Evolutionary conservation across 108 stramenopile genomes (phyloP), one percentile per base, ranked within the genome.

Genomic region (Schizochytrium sp.): DNA sequence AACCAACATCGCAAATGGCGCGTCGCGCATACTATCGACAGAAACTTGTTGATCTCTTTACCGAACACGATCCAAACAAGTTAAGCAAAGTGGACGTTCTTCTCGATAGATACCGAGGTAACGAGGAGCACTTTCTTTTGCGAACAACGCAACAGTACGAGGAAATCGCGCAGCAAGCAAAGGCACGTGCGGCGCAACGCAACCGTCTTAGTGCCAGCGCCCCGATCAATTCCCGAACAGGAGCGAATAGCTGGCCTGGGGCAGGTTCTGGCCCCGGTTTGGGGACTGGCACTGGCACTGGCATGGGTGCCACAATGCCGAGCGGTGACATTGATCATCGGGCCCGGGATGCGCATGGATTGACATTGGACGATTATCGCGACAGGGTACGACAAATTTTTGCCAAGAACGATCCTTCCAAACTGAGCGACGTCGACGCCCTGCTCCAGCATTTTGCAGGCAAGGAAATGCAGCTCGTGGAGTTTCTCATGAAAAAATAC

Each of bases 401-500:
- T 18, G 48, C 51, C 14, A 47, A 83, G 28, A 47, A 83, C 23
- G 76, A 83, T 34, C 76, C 76, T 6, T 6, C 18, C 48, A 83
- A 83, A 34, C 48, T 83, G 10, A 83, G 48, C 28, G 76, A 83
- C 51, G 51, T 83, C 25, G 76, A 83, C 6, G 14, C 48, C 6
- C 44, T 83, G 45, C 76, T 83, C 48, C 12, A 12, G n/a, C 76
- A 83, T 12, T 83, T 83, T 53, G 25, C n/a, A 8, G 76, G 76
- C 76, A 83, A 83, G n/a, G 76, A 83, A 34, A 83, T 83, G 76
- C 18, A 83, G 51, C 76, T 83, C 4, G 51, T 83, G 10, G 76
- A 83, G 51, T 83, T 53, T 53, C 76, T 83, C 4, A 53, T 83
- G 48, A 87, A 87, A 57, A 57, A 57, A 57, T 57, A 57, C 55